Percentiles rank a stretch among this genome's conserved stretches.
These are phyloP conservation scores for Arxiozyma telluris DNA, from an alignment of 1,139 yeast species.

Conservation along the genomic window DNA sequence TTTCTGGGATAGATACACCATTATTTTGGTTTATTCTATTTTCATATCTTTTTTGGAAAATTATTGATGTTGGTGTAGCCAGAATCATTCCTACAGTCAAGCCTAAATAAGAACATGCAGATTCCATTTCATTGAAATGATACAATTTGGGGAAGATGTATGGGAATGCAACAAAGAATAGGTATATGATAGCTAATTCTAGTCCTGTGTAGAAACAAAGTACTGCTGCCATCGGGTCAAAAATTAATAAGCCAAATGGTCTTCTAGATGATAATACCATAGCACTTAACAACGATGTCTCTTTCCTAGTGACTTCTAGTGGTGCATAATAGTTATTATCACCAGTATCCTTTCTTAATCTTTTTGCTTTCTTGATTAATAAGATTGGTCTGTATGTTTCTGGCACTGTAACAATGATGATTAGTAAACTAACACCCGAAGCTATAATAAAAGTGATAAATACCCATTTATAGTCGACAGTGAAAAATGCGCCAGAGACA, in stretches of 20 bases:
- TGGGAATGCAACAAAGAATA: conserved; percentile 58
- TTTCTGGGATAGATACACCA: conserved; percentile 48
- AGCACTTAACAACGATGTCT: conserved; percentile 35
- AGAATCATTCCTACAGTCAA: conserved; percentile 41
- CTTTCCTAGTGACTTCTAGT: conserved; percentile 37
- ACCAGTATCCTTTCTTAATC: conserved; percentile 52
- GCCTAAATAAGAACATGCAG: conserved; percentile 50
- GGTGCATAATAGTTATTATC: conserved; percentile 45
- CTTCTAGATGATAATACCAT: conserved; percentile 38
- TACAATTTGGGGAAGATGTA: conserved; percentile 44
- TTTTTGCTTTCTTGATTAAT: conserved; percentile 47
- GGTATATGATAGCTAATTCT: conserved; percentile 49
- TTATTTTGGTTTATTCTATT: conserved; percentile 27
- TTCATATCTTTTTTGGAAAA: conserved; percentile 31
- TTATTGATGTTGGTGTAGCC: conserved; percentile 30
- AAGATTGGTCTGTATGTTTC: conserved; percentile 68
- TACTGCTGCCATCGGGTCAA: conserved; percentile 54
- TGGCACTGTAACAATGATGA: conserved; percentile 44
- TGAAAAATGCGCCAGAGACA: conserved; percentile 54
- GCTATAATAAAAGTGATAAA: conserved; percentile 59
- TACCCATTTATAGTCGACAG: conserved; percentile 48
- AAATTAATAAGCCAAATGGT: conserved; percentile 46
- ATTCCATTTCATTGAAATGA: conserved; percentile 39
- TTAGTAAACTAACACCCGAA: conserved; percentile 48
- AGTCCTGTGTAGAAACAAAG: conserved; percentile 57